A percentile compares a stretch with the other conserved stretches of the same genome.
phyloP scores from a whole-genome alignment of 805 yeast genomes.

The Ogataea philodendri region DNA sequence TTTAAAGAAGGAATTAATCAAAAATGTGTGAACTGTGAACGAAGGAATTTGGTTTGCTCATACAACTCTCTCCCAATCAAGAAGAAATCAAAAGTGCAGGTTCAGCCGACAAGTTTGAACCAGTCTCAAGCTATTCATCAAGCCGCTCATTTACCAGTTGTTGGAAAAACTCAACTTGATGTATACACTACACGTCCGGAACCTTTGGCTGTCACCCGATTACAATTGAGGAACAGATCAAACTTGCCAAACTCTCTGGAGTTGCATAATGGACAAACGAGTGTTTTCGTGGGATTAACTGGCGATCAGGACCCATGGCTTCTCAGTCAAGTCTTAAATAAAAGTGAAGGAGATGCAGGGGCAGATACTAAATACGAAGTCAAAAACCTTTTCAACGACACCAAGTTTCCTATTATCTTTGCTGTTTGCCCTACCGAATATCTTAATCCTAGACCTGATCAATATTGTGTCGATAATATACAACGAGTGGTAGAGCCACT shows the following conservation, averaged over 20 bases:
- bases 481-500: slow-evolving; percentile 10
- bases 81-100: too few species aligned
- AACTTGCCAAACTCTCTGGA: too few species aligned
- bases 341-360: too few species aligned
- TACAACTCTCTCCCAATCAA: neutral
- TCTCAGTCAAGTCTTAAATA: too few species aligned
- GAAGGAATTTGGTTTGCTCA: neutral
- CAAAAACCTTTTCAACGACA: slow-evolving; percentile 1
- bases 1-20: too few species aligned
- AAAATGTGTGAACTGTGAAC: too few species aligned
- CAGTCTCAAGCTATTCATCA: neutral
- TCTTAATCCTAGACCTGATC: slow-evolving; percentile 10
- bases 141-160: neutral
- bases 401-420: slow-evolving; percentile 6
- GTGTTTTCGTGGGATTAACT: slow-evolving; percentile 12
- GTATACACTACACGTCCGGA: too few species aligned
- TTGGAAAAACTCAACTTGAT: slow-evolving; percentile 12
- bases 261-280: slow-evolving; percentile 11
- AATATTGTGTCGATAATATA: slow-evolving; percentile 9
- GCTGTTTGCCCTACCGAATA: slow-evolving; percentile 10
- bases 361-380: too few species aligned
- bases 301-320: slow-evolving; percentile 16
- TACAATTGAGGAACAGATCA: too few species aligned
- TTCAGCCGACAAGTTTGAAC: neutral
- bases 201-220: too few species aligned